These are phyloP conservation scores for Cystobasidiaceae sp. DNA, from an alignment of 1,284 basidiomycete genomes.

Conservation along the genomic window DNA sequence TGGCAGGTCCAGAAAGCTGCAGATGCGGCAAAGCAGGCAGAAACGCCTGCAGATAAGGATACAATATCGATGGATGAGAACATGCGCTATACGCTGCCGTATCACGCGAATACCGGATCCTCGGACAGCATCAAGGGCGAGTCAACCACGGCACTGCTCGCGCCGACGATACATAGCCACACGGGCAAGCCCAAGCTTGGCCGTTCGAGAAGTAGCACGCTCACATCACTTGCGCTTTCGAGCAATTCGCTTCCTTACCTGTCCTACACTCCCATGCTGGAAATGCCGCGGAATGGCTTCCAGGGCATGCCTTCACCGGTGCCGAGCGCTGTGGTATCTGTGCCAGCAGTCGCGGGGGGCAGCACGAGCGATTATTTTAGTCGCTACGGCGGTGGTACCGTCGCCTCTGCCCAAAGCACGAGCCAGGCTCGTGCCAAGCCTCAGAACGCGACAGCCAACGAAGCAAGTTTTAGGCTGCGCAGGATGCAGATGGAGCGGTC, in stretches of 20 bases:
- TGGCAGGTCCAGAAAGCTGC: conserved; percentile 8
- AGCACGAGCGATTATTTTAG: neutral
- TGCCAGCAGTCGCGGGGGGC: neutral
- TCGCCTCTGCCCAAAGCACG: no score
- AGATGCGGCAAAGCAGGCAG: neutral
- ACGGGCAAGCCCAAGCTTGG: neutral
- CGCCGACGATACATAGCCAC: neutral
- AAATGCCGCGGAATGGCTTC: neutral
- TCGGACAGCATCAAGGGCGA: conserved; percentile 2
- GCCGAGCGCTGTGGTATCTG: neutral
- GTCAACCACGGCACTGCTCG: no score
- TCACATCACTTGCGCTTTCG: neutral
- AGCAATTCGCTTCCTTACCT: conserved; percentile 24
- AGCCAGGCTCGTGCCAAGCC: no score
- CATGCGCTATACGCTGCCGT: conserved; percentile 2
- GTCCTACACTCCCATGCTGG: conserved; percentile 25
- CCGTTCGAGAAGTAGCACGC: conserved; percentile 11
- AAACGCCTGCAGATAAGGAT: conserved; percentile 1
- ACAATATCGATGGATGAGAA: neutral
- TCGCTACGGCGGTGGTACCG: neutral
- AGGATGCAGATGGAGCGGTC: neutral
- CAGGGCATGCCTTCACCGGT: conserved; percentile 1
- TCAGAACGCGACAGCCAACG: neutral
- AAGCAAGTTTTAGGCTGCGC: neutral
- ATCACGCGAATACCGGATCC: neutral